Evolutionary conservation across 345 rosid species (phyloP).

Genomic region (Physaria fendleri): DNA sequence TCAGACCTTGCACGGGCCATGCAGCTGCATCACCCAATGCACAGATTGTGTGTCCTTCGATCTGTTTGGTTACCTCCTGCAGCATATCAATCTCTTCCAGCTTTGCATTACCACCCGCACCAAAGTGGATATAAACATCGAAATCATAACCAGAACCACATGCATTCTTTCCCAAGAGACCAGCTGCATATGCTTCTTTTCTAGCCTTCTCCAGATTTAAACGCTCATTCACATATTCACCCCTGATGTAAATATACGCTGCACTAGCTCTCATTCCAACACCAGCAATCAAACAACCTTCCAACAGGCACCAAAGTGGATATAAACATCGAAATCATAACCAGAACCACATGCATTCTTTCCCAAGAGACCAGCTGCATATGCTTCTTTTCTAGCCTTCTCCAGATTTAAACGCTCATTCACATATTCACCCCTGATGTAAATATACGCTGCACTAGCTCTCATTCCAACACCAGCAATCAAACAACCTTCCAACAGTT

Average conservation of each 20-base stretch:
- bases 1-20: slow-evolving; percentile 99
- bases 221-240: slow-evolving; percentile 93
- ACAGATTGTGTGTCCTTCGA: slow-evolving; percentile 98
- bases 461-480: slow-evolving; percentile 99
- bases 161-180: slow-evolving; percentile 88
- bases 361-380: slow-evolving; percentile 84
- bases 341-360: slow-evolving; percentile 98
- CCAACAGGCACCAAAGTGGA: slow-evolving; percentile 90
- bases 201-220: slow-evolving; percentile 70
- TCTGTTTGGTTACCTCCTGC: slow-evolving; percentile 96
- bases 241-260: slow-evolving; percentile 93
- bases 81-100: slow-evolving; percentile 98
- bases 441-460: slow-evolving; percentile 90
- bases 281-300: slow-evolving; percentile 97
- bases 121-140: slow-evolving; percentile 94
- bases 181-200: slow-evolving; percentile 90
- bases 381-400: slow-evolving; percentile 85
- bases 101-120: slow-evolving; percentile 90
- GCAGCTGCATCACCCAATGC: slow-evolving; percentile 99
- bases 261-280: slow-evolving; percentile 98
- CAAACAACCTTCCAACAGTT: slow-evolving; percentile 91
- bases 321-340: slow-evolving; percentile 92
- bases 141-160: slow-evolving; percentile 98
- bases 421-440: slow-evolving; percentile 95
- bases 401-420: slow-evolving; percentile 79